Conservation (phyloP, 768 basidiomycete species). For the Boletus sp. region DNA sequence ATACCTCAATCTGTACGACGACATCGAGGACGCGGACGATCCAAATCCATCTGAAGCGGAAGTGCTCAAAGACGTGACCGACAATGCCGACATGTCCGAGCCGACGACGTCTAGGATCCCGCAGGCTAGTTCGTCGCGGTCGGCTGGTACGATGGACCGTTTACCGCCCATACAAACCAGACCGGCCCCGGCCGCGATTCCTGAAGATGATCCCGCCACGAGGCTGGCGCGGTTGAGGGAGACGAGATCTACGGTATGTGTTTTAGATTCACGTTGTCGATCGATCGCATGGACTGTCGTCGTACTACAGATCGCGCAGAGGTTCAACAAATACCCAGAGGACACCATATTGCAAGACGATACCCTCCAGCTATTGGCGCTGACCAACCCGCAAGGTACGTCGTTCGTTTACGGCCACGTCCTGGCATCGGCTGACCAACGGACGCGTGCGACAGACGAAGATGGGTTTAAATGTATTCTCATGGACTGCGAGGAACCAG, state of each 20-base stretch:
- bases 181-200: background rate
- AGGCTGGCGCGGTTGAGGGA: slow-evolving; percentile 19
- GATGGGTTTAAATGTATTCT: slow-evolving; percentile 11
- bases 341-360: slow-evolving; percentile 24
- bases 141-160: background rate
- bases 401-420: background rate
- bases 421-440: background rate
- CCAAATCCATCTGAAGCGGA: slow-evolving; percentile 19
- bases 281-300: background rate
- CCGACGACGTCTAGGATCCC: slow-evolving; percentile 7
- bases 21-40: slow-evolving; percentile 28
- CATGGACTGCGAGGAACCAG: slow-evolving; percentile 18
- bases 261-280: background rate
- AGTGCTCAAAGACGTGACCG: slow-evolving; percentile 9
- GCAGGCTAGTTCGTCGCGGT: slow-evolving; percentile 12
- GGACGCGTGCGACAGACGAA: slow-evolving; percentile 11
- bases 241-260: slow-evolving; percentile 20
- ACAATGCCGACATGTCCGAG: background rate
- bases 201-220: slow-evolving; percentile 11
- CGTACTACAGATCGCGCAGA: slow-evolving; percentile 17
- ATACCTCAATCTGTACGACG: slow-evolving; percentile 27
- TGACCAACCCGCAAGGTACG: slow-evolving; percentile 21
- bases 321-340: background rate
- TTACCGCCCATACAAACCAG: background rate
- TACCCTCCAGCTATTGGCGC: slow-evolving; percentile 24